Evolutionary conservation across 2,329 filamentous ascomycete species (phyloP), one percentile per base, ranked within the genome.

Genomic region (Apiospora kogelbergensis): DNA sequence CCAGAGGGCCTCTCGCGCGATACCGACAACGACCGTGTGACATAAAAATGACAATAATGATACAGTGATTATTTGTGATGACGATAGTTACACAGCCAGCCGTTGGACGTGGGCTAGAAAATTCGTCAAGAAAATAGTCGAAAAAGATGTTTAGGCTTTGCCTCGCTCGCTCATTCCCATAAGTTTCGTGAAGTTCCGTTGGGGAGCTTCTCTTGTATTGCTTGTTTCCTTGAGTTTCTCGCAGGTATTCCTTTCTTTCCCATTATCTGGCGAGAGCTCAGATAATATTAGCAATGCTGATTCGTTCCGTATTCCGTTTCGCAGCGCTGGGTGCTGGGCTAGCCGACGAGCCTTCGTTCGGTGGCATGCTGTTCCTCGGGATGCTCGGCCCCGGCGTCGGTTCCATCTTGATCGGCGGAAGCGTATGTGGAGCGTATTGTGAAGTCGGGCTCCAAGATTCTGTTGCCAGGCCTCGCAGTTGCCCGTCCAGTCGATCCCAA

Each of bases 401-500:
- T 53, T 80, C 78, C 70, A 75, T 73, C 69, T 80, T 78, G 66
- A 80, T 78, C 20, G 78, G 77, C 11, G 75, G 74, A 6, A 80
- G 70, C 4, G 73, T 74, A 53, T 74, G 78, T 71, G 78, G 66
- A 37, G 77, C 48, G 45, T 73, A 76, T 69, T 72, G 74, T 46
- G 71, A 70, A 70, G 76, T 70, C 70, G 78, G 44, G 72, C 75
- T 70, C 69, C 73, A 69, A 68, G 76, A 42, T 67, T 73, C 68
- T 6, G 60, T 63, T 10, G 84, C 74, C 42, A 94, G 79, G 48
- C 86, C 83, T 22, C 86, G 82, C 4, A 93, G 82, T 26, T 88
- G 84, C 67, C 85, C 84, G 74, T 96, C 91, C 17, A 97, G 83
- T 71, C 88, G 87, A 26, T 89, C 88, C 95, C 95, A 98, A 2